phyloP scores from a whole-genome alignment of 1,139 yeast species.

The Entelexis sorbosivorans region DNA sequence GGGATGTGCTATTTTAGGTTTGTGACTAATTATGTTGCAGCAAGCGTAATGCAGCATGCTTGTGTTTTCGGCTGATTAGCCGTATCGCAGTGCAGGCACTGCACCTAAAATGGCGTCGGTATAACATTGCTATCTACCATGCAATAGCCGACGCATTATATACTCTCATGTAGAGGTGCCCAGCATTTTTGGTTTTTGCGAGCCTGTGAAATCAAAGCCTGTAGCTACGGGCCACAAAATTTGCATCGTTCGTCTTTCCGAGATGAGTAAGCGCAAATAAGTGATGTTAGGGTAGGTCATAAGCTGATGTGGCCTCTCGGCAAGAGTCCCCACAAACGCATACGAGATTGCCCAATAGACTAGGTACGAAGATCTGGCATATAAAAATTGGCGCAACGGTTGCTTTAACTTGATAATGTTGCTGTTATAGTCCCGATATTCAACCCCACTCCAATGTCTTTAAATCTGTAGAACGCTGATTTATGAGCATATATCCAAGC shows the following conservation, averaged over 20 bases:
- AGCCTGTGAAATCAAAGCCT: no score
- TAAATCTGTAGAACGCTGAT: no score
- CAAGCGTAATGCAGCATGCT: background rate
- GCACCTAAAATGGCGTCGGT: background rate
- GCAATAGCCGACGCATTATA: no score
- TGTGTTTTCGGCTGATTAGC: background rate
- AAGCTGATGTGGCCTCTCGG: constrained; percentile 2
- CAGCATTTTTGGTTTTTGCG: no score
- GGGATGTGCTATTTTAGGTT: background rate
- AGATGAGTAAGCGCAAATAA: background rate
- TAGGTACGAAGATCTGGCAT: background rate
- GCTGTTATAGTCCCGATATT: no score
- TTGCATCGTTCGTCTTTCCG: background rate
- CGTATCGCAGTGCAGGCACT: background rate
- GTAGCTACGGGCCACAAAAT: background rate
- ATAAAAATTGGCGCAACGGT: background rate
- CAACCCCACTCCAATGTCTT: no score
- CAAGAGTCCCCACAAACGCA: background rate
- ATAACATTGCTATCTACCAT: no score
- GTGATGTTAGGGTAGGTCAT: background rate
- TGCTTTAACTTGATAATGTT: no score
- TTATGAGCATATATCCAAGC: background rate
- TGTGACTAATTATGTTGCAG: constrained; percentile 4
- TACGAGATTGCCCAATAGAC: background rate
- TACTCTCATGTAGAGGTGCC: no score